A percentile compares a stretch with the other conserved stretches of the same genome.
Conservation (phyloP, 306 rosid species). For the Begonia masoniana region DNA sequence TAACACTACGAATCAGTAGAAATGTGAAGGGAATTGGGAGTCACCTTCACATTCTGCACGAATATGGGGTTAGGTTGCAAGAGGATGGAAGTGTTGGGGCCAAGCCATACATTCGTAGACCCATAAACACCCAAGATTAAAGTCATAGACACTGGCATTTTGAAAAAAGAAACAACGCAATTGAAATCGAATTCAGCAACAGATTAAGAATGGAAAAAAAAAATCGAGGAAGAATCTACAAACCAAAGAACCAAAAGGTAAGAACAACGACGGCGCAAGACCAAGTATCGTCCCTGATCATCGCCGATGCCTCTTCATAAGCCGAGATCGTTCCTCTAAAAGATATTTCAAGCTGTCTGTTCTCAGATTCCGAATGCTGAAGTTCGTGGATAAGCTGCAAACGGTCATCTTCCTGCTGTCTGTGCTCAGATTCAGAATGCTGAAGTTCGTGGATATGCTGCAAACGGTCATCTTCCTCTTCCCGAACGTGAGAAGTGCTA, state of each 20-base stretch:
- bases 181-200: not conserved
- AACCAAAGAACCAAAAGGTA: slow-evolving; percentile 71
- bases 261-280: slow-evolving; percentile 47
- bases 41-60: slow-evolving; percentile 55
- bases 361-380: slow-evolving; percentile 16
- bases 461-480: slow-evolving; percentile 13
- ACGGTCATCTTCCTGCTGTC: slow-evolving; percentile 10
- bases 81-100: slow-evolving; percentile 45
- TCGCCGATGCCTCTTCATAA: slow-evolving; percentile 4
- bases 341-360: slow-evolving; percentile 5
- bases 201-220: not conserved
- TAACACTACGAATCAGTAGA: not conserved
- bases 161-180: too few relatives aligned
- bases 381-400: slow-evolving; percentile 4
- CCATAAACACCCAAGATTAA: slow-evolving; percentile 70
- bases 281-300: slow-evolving; percentile 41
- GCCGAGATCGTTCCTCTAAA: slow-evolving; percentile 4
- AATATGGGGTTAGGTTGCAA: slow-evolving; percentile 50
- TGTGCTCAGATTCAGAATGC: slow-evolving; percentile 13
- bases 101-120: slow-evolving; percentile 29
- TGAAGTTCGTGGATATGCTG: slow-evolving; percentile 10
- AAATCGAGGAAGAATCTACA: slow-evolving; percentile 1
- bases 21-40: not conserved
- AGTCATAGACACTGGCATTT: slow-evolving; percentile 50
- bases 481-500: slow-evolving; percentile 17